Base-by-base conservation (phyloP, 495 filamentous ascomycete species). In the Margaritispora aquatica region DNA sequence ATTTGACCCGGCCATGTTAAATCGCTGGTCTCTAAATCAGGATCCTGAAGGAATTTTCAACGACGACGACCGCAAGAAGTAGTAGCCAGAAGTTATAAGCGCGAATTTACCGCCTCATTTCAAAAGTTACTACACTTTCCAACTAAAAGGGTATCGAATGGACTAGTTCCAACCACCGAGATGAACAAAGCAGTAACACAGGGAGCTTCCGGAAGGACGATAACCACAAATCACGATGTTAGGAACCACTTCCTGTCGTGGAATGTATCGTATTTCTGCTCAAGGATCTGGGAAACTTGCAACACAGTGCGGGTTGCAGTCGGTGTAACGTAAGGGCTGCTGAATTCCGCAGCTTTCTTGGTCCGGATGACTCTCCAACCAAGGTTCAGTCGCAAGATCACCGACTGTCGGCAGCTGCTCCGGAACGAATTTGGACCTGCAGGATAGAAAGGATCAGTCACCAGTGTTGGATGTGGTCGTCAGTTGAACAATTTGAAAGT, bases 1-100 rank as follows among this genome's bases (percentile, higher is more conserved):
- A 65, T 77, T 75, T 70, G 75, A 69, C 55, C 77, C 74, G 63
- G 77, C 76, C 80, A 83, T 83, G 66, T 63, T 76, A 65, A 63
- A 67, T 44, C 17, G 27, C 50, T 1, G 41, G 49, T 24, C 8
- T 57, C 57, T 36, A n/a, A 8, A 10, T 3, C 38, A 44, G 17
- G 19, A 15, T 17, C 38, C n/a, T n/a, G n/a, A n/a, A n/a, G 19
- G 17, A 2, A 9, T 9, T 44, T 15, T 44, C 19, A n/a, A 10
- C 5, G 17, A n/a, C 17, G 15, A 44, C 11, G 8, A n/a, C 3
- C 15, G 38, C 3, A 44, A 7, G 38, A 10, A 10, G 4, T 44
- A 15, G 38, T n/a, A n/a, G 19, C 3, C 38, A 44, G 4, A n/a
- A n/a, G 19, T 3, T 44, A 17, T 44, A 44, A n/a, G 38, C 19